Percentiles rank a stretch among this genome's conserved stretches.
Conservation (phyloP, 306 rosid genomes). For the Alnus rubra region DNA sequence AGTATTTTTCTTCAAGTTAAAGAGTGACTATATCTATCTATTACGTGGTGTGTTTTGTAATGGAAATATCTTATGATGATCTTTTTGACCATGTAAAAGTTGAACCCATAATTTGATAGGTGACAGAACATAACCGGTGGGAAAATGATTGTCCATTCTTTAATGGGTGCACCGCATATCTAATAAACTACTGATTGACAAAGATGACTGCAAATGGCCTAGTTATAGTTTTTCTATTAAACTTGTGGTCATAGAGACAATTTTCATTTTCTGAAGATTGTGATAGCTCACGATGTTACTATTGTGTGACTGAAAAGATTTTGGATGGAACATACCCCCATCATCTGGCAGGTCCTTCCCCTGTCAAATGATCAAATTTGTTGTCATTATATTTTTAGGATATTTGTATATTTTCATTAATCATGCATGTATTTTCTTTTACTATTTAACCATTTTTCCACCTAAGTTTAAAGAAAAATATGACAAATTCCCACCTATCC, state of each 20-base stretch:
- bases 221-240: slow-evolving; percentile 3
- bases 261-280: neutral
- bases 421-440: neutral
- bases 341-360: slow-evolving; percentile 8
- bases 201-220: slow-evolving; percentile 14
- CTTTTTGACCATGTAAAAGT: neutral
- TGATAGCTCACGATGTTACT: neutral
- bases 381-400: neutral
- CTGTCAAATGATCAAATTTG: slow-evolving; percentile 2
- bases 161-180: neutral
- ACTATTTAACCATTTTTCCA: neutral
- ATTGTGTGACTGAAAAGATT: slow-evolving; percentile 1
- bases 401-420: neutral
- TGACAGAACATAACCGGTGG: slow-evolving; percentile 2
- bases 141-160: neutral
- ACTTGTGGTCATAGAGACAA: neutral
- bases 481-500: neutral
- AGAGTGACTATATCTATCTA: neutral
- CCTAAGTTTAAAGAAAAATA: neutral
- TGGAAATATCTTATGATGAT: neutral
- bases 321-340: neutral
- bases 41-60: neutral
- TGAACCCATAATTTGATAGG: slow-evolving; percentile 18
- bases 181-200: slow-evolving; percentile 5
- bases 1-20: neutral